Evolutionary conservation across 164 flowering plant species (phyloP).

Genomic region (Magnolia sinica): DNA sequence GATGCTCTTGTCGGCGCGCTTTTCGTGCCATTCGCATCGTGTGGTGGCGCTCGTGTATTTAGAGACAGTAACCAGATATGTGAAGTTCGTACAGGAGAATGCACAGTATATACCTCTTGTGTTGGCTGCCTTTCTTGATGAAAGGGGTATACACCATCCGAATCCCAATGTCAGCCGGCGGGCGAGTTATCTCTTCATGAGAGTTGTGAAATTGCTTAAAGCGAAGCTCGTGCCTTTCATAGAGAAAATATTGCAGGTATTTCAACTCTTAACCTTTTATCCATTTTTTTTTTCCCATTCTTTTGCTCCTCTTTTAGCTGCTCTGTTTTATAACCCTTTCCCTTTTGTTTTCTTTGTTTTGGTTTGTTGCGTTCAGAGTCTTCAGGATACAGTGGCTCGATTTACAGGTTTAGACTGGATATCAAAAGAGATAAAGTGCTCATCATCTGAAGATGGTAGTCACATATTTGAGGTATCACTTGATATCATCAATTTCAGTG

Average conservation of each 20-base stretch:
- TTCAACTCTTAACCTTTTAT: not conserved
- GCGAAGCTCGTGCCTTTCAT: slow-evolving; percentile 86
- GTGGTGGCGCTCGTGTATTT: slow-evolving; percentile 84
- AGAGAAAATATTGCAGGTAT: slow-evolving; percentile 87
- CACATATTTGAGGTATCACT: slow-evolving; percentile 93
- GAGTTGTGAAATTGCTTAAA: slow-evolving; percentile 79
- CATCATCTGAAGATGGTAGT: slow-evolving; percentile 85
- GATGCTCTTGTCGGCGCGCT: slow-evolving; percentile 69
- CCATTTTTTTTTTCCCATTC: not conserved
- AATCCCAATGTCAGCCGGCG: slow-evolving; percentile 77
- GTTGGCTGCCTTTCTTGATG: slow-evolving; percentile 83
- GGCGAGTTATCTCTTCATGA: slow-evolving; percentile 96
- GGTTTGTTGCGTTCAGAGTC: slow-evolving; percentile 41
- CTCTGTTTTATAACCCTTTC: not conserved
- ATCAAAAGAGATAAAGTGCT: slow-evolving; percentile 38
- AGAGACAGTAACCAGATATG: slow-evolving; percentile 80
- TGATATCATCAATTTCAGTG: not conserved
- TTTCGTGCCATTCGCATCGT: slow-evolving; percentile 86
- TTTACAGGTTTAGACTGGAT: slow-evolving; percentile 54
- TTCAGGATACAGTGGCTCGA: slow-evolving; percentile 76
- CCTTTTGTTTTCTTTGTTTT: slow-evolving; percentile 6
- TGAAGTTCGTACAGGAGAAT: slow-evolving; percentile 78
- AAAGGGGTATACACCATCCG: slow-evolving; percentile 90
- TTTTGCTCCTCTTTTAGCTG: not conserved
- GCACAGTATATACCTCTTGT: slow-evolving; percentile 66